Percentiles rank a stretch among this genome's conserved stretches.
Conservation (phyloP, 495 filamentous ascomycete genomes). For the Penicillium tannophilum region DNA sequence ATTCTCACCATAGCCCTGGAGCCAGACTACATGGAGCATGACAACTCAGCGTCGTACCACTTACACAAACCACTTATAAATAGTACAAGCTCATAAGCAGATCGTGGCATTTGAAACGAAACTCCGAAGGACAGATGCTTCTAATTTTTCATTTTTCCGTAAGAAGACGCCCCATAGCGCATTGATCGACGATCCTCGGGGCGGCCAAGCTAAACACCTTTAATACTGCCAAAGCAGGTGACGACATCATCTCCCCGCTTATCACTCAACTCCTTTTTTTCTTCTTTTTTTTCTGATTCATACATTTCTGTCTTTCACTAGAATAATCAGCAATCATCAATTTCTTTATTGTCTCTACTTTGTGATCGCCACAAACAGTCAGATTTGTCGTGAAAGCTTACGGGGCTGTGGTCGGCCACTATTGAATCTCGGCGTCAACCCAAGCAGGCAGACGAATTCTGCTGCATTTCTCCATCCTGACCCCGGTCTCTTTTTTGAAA, state of each 20-base stretch:
- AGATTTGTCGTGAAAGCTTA: background rate
- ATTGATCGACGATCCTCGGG: background rate
- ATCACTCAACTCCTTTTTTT: conserved; percentile 13
- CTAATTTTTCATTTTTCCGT: background rate
- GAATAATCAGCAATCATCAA: background rate
- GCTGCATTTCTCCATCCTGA: conserved; percentile 2
- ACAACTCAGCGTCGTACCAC: background rate
- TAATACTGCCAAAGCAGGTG: conserved; percentile 15
- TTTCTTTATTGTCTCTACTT: background rate
- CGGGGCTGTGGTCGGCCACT: conserved; percentile 17
- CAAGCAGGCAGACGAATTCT: conserved; percentile 26
- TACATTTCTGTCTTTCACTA: background rate
- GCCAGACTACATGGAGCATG: background rate
- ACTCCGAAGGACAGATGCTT: background rate
- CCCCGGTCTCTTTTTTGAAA: background rate
- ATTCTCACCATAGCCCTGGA: too few species aligned
- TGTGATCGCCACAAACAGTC: background rate
- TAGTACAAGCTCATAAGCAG: background rate
- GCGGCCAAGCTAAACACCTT: conserved; percentile 1
- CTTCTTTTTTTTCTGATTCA: background rate
- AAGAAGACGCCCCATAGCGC: background rate
- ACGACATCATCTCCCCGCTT: conserved; percentile 26
- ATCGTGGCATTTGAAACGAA: background rate
- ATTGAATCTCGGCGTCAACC: conserved; percentile 19
- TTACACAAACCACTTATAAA: background rate